Evolutionary conservation across 768 basidiomycete genomes (phyloP), one percentile per base, ranked within the genome.

Genomic region (Termitomyces heimii): DNA sequence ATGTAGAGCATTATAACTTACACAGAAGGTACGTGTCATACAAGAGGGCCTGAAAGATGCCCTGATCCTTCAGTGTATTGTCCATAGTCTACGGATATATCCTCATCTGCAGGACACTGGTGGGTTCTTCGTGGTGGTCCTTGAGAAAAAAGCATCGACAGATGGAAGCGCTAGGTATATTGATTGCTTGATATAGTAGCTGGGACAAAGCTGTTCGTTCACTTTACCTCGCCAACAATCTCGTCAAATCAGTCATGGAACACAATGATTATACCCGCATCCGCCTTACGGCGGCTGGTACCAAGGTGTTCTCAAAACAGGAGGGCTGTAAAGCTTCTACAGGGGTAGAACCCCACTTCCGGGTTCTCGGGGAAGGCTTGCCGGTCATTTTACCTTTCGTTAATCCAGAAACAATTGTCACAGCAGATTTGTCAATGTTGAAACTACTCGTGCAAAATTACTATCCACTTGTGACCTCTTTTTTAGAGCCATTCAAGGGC

Each of bases 71-170:
- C 40, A 7, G 52, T 40, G 53, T 43, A 53, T 55, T 39, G 46
- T 5, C 10, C 1, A 18, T 49, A 97, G 94, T 63, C 73, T 98
- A 70, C 82, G 97, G 39, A 83, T 98, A 60, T 91, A 96, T 67
- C 95, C 97, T 2, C 95, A 98, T 68, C 74, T 97, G 9, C 97
- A 98, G 71, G 91, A 99, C 66, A 92, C 94, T 0, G 97, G 97
- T 3, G 97, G 94, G 0, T 99, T 99, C 73, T 99, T 97, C 67
- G 85, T 99, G n/a, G 94, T 94, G 12, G 89, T 97, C 0, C 70
- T 98, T 35, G 80, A 88, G 66, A 82, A 78, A 65, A 81, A 73
- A 51, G 18, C 31, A 26, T 53, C 51, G 37, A 42, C 37, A 8
- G 57, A 49, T 24, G 29, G 39, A 29, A 26, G 14, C 29, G 34